These are phyloP conservation scores for Saccharomyces hybrid DNA, from an alignment of 1,139 yeast species.

Conservation along the genomic window DNA sequence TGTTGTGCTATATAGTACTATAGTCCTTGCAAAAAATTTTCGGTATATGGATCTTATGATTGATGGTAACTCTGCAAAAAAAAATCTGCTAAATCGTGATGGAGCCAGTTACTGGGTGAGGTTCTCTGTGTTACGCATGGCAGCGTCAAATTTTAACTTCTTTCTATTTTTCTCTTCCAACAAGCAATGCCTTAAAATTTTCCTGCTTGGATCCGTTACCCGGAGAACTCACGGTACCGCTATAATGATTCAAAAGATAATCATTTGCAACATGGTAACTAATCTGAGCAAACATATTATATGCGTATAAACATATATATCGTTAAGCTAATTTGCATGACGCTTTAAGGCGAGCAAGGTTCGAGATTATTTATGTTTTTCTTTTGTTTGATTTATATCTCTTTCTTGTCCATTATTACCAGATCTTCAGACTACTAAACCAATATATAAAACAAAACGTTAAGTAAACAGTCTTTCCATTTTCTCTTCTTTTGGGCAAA, in stretches of 20 bases:
- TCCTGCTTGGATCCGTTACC: neutral
- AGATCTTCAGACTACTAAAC: too few species aligned
- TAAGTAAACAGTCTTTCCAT: too few species aligned
- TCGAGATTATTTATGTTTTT: too few species aligned
- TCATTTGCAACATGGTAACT: neutral
- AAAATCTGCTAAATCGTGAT: neutral
- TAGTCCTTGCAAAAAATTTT: neutral
- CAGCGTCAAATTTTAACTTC: neutral
- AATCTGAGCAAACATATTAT: neutral
- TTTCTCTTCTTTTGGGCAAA: too few species aligned
- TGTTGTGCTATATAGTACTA: constrained; percentile 12
- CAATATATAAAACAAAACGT: too few species aligned
- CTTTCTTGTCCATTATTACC: too few species aligned
- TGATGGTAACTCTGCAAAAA: neutral
- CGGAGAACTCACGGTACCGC: neutral
- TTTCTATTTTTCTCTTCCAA: neutral
- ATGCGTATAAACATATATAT: too few species aligned
- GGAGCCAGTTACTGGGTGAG: neutral
- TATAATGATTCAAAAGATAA: too few species aligned
- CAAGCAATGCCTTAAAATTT: neutral
- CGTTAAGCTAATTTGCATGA: too few species aligned
- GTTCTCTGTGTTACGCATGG: neutral
- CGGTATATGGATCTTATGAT: neutral
- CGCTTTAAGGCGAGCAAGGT: too few species aligned
- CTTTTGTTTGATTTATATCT: too few species aligned